Evolutionary conservation across 164 flowering plant species (phyloP), one percentile per base, ranked within the genome.

Genomic region (Magnolia officinalis): DNA sequence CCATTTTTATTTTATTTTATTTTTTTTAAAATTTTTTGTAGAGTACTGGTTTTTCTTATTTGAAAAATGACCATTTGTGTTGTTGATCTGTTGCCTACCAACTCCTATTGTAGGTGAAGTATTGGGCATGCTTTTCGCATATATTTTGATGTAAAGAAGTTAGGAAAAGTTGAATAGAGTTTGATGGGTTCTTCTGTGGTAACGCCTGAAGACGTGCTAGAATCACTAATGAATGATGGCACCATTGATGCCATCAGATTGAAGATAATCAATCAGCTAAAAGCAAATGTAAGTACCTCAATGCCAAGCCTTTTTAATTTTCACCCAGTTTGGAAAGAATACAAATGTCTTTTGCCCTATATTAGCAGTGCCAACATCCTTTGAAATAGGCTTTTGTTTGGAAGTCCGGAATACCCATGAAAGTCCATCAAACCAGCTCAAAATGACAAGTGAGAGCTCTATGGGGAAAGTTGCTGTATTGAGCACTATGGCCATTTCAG

Each of bases 221-320:
- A 92, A 80, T 82, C 93, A 26, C 80, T 95, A 75, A 95, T 92
- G 98, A 95, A 95, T 73, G 98, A 95, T 76, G 99, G 99, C 2
- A 91, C 99, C 3, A 84, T 90, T 72, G 92, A 90, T 72, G 85
- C 90, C 51, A 77, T 90, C 65, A 82, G 94, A 74, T 79, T 89
- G 84, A 90, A 90, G 78, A 88, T 90, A 63, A 89, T 90, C 78
- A 89, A 85, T 80, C 92, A 87, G 82, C 85, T 90, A 18, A 88
- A 88, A 88, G 93, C 98, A 76, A 92, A 95, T 85, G 99, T 95
- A 81, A 79, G 83, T 67, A 29, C 13, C 52, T 52, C 63, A 75
- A 49, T 37, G 45, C 45, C 45, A 37, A 37, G 45, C 6, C 45
- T 37, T 55, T 55, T 55, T 37, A 4, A 3, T 37, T 5, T 37